Base-by-base conservation (phyloP, 495 filamentous ascomycete species). In the Recurvomyces mirabilis region DNA sequence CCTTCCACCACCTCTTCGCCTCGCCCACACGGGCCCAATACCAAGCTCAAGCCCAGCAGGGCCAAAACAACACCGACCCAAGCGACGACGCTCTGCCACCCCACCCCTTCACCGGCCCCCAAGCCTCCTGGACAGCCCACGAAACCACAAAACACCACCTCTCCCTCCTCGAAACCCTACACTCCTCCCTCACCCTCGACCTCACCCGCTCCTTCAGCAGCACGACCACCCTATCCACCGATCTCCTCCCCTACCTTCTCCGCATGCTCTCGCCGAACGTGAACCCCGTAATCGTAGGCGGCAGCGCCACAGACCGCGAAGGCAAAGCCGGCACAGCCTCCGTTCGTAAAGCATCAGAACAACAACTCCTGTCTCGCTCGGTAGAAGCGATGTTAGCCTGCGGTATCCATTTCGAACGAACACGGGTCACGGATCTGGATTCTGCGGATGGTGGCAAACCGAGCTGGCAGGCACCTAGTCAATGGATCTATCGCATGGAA, bases 401-500 rank as follows among this genome's bases (percentile, higher is more conserved):
- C 34, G 80, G 84, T 3, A 79, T 96, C 19, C 74, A 73, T 4
- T 87, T 94, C 62, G 83, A 93, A 53, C 79, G 77, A 53, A 81
- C 81, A 1, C 78, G 79, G 52, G 73, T 98, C 25, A 87, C 93
- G 4, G 68, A 67, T n/a, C 70, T 69, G 25, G 66, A 64, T 17
- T 41, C 52, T 28, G 63, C 71, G 40, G 65, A 68, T 38, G 55
- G 72, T 50, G 64, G 68, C 1, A 19, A 29, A 17, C 17, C 17
- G 15, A 41, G 32, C 22, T 31, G 38, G 40, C 28, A 54, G 22
- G 48, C 19, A 11, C 17, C 37, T 30, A 50, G 43, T 51, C 68
- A 76, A 51, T 94, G 81, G 79, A 78, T 89, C 10, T 94, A 91
- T 60, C 76, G 91, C 24, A 91, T 98, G 89, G 88, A 95, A 55